Evolutionary conservation across 495 filamentous ascomycete species (phyloP).

Genomic region (Penicillium waksmanii): DNA sequence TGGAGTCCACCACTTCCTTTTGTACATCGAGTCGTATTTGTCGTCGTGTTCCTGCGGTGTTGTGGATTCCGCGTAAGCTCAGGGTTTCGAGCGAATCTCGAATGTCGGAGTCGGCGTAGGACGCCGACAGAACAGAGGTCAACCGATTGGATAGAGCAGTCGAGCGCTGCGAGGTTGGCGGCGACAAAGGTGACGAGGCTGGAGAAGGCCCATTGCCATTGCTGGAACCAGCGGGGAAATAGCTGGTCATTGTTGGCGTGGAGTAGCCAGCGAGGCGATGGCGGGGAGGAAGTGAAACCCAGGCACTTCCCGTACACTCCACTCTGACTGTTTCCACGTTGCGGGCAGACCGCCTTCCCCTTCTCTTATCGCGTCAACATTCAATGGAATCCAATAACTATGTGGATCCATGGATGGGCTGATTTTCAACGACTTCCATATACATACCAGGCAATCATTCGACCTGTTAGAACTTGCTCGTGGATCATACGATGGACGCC

Average conservation of each 20-base stretch:
- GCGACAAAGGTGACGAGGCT: conserved; percentile 37
- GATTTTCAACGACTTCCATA: background rate
- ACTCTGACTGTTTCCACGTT: conserved; percentile 7
- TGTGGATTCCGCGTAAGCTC: conserved; percentile 70
- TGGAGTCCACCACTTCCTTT: conserved; percentile 90
- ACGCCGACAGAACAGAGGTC: conserved; percentile 83
- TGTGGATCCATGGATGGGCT: background rate
- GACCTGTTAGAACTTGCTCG: no score
- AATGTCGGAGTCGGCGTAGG: conserved; percentile 91
- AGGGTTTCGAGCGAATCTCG: conserved; percentile 80
- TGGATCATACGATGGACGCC: conserved; percentile 12
- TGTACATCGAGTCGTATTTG: conserved; percentile 83
- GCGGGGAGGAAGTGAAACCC: conserved; percentile 25
- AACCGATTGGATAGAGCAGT: conserved; percentile 76
- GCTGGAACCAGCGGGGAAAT: conserved; percentile 38
- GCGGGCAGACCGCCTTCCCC: conserved; percentile 28
- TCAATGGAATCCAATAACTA: background rate
- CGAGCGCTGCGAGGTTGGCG: conserved; percentile 43
- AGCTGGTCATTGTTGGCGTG: conserved; percentile 44
- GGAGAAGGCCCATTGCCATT: conserved; percentile 38
- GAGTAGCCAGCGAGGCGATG: conserved; percentile 9
- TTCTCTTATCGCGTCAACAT: conserved; percentile 26
- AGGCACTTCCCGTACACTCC: conserved; percentile 2
- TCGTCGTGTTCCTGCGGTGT: conserved; percentile 78
- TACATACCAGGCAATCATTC: no score